phyloP scores from a whole-genome alignment of 2,329 filamentous ascomycete species.

The Trichoderma afroharzianum region DNA sequence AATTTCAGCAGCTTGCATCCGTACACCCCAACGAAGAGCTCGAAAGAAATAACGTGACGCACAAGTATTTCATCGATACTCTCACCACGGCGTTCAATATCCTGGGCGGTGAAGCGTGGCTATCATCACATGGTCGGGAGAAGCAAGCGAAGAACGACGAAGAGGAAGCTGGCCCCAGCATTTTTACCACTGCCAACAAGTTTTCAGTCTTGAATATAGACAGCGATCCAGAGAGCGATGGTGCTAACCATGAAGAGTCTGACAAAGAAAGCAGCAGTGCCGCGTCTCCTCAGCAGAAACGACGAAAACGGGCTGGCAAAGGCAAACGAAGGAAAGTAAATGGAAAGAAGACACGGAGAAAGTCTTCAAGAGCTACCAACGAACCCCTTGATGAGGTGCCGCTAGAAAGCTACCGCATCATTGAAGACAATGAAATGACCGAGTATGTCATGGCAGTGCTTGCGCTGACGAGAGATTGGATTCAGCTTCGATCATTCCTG shows the following conservation, averaged over 20 bases:
- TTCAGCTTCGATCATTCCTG: slow-evolving; percentile 36
- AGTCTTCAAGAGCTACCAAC: slow-evolving; percentile 17
- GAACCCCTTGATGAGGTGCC: slow-evolving; percentile 35
- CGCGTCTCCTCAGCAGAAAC: background rate
- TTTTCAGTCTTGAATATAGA: slow-evolving; percentile 20
- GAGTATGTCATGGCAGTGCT: slow-evolving; percentile 45
- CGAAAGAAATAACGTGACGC: slow-evolving; percentile 36
- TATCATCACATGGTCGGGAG: slow-evolving; percentile 15
- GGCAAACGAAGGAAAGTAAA: slow-evolving; percentile 21
- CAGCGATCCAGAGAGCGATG: slow-evolving; percentile 14
- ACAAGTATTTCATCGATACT: slow-evolving; percentile 42
- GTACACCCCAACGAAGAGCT: slow-evolving; percentile 34
- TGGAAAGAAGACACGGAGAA: slow-evolving; percentile 9
- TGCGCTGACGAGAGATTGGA: slow-evolving; percentile 36
- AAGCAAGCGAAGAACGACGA: slow-evolving; percentile 22
- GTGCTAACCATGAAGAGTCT: background rate
- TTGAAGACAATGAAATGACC: slow-evolving; percentile 36
- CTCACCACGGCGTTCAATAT: slow-evolving; percentile 35
- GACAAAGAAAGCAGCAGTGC: background rate
- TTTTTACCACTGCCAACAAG: slow-evolving; percentile 16
- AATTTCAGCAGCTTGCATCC: slow-evolving; percentile 33
- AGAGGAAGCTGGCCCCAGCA: slow-evolving; percentile 24
- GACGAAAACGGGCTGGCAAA: background rate
- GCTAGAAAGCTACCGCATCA: slow-evolving; percentile 43
- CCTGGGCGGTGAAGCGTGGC: slow-evolving; percentile 33